phyloP scores from a whole-genome alignment of 768 basidiomycete genomes.

The Calocera cornea region DNA sequence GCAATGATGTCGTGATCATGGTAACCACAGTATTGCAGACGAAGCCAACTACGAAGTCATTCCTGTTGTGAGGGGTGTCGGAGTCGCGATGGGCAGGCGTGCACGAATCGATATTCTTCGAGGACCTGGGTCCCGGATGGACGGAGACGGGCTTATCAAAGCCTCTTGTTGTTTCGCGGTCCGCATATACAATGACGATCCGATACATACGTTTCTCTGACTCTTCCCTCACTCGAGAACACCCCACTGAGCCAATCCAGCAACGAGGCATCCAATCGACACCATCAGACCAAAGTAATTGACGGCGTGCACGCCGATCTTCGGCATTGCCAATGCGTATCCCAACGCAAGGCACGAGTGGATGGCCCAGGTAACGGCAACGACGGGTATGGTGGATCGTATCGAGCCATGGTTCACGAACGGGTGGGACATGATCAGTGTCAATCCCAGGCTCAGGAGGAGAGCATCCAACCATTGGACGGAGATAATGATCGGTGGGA shows the following conservation, averaged over 20 bases:
- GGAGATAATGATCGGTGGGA: conserved; percentile 66
- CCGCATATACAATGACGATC: too few species aligned
- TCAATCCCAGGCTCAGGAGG: conserved; percentile 53
- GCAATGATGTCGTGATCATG: too few species aligned
- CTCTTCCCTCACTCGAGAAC: conserved; percentile 28
- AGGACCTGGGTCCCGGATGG: too few species aligned
- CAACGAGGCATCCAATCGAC: conserved; percentile 55
- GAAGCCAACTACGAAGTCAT: too few species aligned
- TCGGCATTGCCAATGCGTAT: conserved; percentile 57
- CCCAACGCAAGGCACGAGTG: conserved; percentile 47
- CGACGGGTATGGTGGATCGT: conserved; percentile 24
- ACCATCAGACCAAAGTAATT: conserved; percentile 58
- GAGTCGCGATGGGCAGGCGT: too few species aligned
- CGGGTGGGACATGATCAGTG: conserved; percentile 31
- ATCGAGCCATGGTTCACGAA: conserved; percentile 10
- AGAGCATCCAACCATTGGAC: conserved; percentile 65
- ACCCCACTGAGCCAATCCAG: conserved; percentile 60
- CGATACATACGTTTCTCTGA: not conserved
- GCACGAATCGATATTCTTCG: too few species aligned
- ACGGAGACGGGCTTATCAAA: too few species aligned
- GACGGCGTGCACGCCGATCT: conserved; percentile 60
- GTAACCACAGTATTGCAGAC: too few species aligned
- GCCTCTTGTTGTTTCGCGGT: too few species aligned
- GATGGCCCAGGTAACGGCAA: conserved; percentile 33
- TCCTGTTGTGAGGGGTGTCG: too few species aligned